Evolutionary conservation across 2,329 filamentous ascomycete genomes (phyloP), one percentile per base, ranked within the genome.

Genomic region (Aspergillus versicolor): DNA sequence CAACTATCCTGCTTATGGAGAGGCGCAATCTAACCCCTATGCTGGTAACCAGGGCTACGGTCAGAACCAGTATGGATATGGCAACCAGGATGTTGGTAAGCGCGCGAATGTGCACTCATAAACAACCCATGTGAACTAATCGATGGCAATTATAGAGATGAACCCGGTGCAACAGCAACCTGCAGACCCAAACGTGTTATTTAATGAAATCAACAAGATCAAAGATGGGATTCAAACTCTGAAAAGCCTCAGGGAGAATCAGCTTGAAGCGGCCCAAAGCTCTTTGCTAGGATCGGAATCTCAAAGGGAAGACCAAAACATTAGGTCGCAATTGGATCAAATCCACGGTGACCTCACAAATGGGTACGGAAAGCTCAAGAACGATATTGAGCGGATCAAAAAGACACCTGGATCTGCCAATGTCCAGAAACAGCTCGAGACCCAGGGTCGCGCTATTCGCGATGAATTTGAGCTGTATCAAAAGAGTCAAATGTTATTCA

Each of bases 151-250:
- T 51, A 5, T 63, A 77, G 79, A 76, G 73, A 81, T 81, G 77
- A 65, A 64, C 57, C 66, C 70, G 19, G 64, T 75, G 41, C 68
- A 67, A 37, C 60, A 67, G 38, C 60, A 63, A 37, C 59, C 63
- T 37, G 69, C 75, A 65, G 85, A 92, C 73, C 86, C 89, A 43
- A 92, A 91, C 71, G 84, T 84, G 56, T 89, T 96, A 64, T 83
- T 97, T 59, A 91, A 95, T 77, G 88, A 94, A 73, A 94, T 91
- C 77, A 84, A 86, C 58, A 86, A 90, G 45, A 89, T 97, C 71
- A 88, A 92, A 72, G 81, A 84, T 58, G 88, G 87, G 42, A 89
- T 97, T 68, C 84, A 89, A 61, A 81, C 86, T 57, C 85, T 97
- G 68, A 86, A 11, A n/a, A 92, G 68, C 76, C 77, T 61, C 89